Evolutionary conservation across 2,329 filamentous ascomycete species (phyloP), one percentile per base, ranked within the genome.

Genomic region (Ascosphaera apis): DNA sequence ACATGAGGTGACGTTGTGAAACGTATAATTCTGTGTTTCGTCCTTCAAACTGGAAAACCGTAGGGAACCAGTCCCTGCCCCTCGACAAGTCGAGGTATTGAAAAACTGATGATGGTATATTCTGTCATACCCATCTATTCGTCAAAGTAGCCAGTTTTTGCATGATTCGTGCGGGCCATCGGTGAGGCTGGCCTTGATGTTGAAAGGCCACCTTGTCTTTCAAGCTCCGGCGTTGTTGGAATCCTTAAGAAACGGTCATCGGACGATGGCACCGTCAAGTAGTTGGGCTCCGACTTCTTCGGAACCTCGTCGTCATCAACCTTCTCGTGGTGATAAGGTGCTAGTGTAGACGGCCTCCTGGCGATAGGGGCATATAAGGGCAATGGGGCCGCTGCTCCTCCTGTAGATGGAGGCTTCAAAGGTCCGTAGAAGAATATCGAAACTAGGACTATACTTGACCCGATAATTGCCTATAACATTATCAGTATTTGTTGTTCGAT

Each of bases 111-210:
- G 19, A 21, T n/a, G n/a, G n/a, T n/a, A n/a, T 9, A 21, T 21
- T 4, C 4, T 9, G 19, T 9, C 19, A 9, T 9, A 9, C 19
- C 9, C 4, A 21, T 21, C 9, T 21, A 21, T 9, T 21, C 4
- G 16, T 31, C 30, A 12, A 31, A 31, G 12, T 31, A 31, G n/a
- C 30, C 30, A 15, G 30, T 31, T 17, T 31, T 31, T 31, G 30
- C 30, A 17, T 31, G 30, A 12, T 31, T 13, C 4, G n/a, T 17
- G 30, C 30, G 30, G 4, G 30, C 30, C 30, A 31, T 31, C 12
- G 30, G 30, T 31, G 30, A 31, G 4, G 30, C n/a, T 31, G 30
- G 30, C 30, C 30, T 31, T 13, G 30, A 31, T 17, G 30, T 31
- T 31, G 30, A 31, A 12, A 31, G 30, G n/a, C 4, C 30, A 4